These are phyloP conservation scores for Dictyostelium citrinum DNA, from an alignment of 78 protist genomes.

Conservation along the genomic window DNA sequence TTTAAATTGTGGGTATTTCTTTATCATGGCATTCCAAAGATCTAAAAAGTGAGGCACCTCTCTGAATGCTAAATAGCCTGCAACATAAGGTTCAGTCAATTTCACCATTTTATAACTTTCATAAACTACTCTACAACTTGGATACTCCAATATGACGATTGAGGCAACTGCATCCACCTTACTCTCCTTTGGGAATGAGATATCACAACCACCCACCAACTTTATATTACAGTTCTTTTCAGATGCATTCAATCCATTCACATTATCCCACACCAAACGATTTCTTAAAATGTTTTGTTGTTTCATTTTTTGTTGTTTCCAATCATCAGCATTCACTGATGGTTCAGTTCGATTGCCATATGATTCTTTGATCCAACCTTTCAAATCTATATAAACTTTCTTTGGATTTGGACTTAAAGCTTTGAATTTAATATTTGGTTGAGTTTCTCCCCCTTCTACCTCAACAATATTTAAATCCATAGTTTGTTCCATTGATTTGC, in stretches of 20 bases:
- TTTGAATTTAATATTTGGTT: background rate
- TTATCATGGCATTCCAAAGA: constrained; percentile 35
- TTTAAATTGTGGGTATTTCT: constrained; percentile 56
- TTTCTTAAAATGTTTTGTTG: background rate
- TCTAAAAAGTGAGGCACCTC: constrained; percentile 83
- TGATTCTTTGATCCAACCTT: constrained; percentile 24
- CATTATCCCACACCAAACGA: background rate
- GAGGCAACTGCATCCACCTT: constrained; percentile 84
- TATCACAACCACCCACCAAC: constrained; percentile 84
- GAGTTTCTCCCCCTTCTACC: background rate
- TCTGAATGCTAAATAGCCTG: constrained; percentile 90
- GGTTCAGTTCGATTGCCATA: background rate
- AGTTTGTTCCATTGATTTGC: background rate
- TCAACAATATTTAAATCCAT: background rate
- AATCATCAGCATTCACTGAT: background rate
- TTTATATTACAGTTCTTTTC: background rate
- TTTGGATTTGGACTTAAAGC: background rate
- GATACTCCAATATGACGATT: constrained; percentile 76
- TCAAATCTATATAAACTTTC: background rate
- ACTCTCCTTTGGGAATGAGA: constrained; percentile 77
- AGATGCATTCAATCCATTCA: background rate
- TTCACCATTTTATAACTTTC: constrained; percentile 73
- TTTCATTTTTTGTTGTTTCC: background rate
- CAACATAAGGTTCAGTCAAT: constrained; percentile 81
- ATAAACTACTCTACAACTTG: constrained; percentile 64